These are phyloP conservation scores for Trichoderma cornu-damae DNA, from an alignment of 2,329 filamentous ascomycete species.

Conservation along the genomic window DNA sequence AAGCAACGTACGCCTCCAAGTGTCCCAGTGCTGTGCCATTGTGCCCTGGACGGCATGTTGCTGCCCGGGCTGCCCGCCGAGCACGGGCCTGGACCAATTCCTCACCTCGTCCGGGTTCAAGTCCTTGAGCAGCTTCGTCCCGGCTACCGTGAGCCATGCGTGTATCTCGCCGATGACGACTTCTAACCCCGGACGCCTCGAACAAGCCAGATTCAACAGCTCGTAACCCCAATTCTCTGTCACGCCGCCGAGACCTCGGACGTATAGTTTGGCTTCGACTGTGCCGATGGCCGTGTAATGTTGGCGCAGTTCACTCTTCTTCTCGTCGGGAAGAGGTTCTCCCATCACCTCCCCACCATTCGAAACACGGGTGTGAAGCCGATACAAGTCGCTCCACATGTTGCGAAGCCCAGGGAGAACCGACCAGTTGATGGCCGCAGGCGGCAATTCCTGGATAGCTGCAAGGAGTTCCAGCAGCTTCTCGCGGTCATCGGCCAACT, in stretches of 20 bases:
- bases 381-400: background rate
- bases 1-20: conserved; percentile 1
- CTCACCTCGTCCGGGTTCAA: background rate
- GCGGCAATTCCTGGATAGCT: background rate
- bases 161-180: conserved; percentile 7
- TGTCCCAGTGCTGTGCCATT: conserved; percentile 5
- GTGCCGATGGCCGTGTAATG: background rate
- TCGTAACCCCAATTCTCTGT: conserved; percentile 4
- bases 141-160: background rate
- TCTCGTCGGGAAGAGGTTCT: background rate
- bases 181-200: background rate
- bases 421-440: background rate
- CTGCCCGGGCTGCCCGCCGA: background rate
- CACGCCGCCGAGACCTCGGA: background rate
- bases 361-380: background rate
- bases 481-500: background rate
- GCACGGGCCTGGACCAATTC: background rate
- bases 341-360: conserved; percentile 7
- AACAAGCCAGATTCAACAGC: background rate
- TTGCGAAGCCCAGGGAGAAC: background rate
- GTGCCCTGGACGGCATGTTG: background rate
- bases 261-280: conserved; percentile 4
- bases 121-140: background rate
- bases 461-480: background rate
- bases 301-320: background rate